phyloP scores from a whole-genome alignment of 2,329 filamentous ascomycete species.

The Metarhizium anisopliae region DNA sequence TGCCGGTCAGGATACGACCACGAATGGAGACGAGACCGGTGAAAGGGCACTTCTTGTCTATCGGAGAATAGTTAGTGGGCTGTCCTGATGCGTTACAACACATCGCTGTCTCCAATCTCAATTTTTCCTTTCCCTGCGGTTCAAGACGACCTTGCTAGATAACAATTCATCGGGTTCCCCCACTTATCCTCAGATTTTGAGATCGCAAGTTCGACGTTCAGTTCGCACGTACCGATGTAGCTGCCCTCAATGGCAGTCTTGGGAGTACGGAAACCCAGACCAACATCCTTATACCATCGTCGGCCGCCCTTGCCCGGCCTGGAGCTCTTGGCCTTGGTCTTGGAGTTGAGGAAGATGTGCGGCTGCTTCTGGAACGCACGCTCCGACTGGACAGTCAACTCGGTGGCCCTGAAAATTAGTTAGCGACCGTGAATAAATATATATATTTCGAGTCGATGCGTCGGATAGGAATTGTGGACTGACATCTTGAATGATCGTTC shows the following conservation, averaged over 20 bases:
- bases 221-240: constrained; percentile 84
- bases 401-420: constrained; percentile 72
- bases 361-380: constrained; percentile 99
- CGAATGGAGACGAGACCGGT: constrained; percentile 98
- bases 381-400: constrained; percentile 99
- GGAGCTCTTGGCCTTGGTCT: constrained; percentile 77
- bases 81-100: background rate
- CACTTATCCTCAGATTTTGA: constrained; percentile 4
- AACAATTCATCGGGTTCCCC: constrained; percentile 4
- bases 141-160: background rate
- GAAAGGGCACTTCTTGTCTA: constrained; percentile 99
- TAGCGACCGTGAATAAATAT: constrained; percentile 16
- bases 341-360: constrained; percentile 99
- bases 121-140: background rate
- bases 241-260: constrained; percentile 96
- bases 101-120: background rate
- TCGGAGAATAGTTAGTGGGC: constrained; percentile 9
- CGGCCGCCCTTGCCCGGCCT: constrained; percentile 85
- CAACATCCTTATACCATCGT: constrained; percentile 98
- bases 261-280: constrained; percentile 97
- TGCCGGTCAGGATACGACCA: constrained; percentile 99
- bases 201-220: background rate
- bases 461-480: constrained; percentile 16
- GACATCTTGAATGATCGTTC: constrained; percentile 36
- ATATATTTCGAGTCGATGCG: constrained; percentile 1